Evolutionary conservation across 768 basidiomycete genomes (phyloP).

Genomic region (Saitozyma sp.): DNA sequence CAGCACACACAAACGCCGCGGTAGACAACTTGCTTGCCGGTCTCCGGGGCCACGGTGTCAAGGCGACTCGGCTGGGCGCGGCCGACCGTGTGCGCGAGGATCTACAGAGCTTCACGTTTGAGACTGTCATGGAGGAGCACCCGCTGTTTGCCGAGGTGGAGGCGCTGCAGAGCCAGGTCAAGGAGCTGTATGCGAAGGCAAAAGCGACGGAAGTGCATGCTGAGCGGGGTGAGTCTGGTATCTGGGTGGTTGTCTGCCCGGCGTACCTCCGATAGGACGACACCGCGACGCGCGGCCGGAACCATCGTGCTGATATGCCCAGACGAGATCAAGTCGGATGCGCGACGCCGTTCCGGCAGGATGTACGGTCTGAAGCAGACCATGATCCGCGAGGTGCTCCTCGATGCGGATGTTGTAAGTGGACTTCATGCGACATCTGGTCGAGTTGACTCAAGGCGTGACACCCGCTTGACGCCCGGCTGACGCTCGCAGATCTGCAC

Average conservation of each 20-base stretch:
- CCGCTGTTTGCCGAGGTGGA: slow-evolving; percentile 59
- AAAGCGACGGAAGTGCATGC: background rate
- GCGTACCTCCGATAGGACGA: background rate
- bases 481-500: slow-evolving; percentile 60
- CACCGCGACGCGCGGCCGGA: too few species aligned
- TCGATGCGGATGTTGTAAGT: slow-evolving; percentile 47
- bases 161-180: slow-evolving; percentile 12
- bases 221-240: background rate
- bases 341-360: slow-evolving; percentile 5
- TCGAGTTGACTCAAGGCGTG: too few species aligned
- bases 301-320: background rate
- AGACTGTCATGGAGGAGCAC: slow-evolving; percentile 60
- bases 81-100: slow-evolving; percentile 63
- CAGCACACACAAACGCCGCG: slow-evolving; percentile 90
- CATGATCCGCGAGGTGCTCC: slow-evolving; percentile 28
- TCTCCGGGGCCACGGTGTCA: slow-evolving; percentile 61
- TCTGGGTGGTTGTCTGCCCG: background rate
- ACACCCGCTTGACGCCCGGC: background rate
- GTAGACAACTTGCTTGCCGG: slow-evolving; percentile 88
- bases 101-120: slow-evolving; percentile 55
- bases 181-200: slow-evolving; percentile 2
- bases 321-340: slow-evolving; percentile 1
- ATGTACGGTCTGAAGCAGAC: slow-evolving; percentile 10
- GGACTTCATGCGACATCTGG: slow-evolving; percentile 1
- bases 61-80: slow-evolving; percentile 74